phyloP scores from a whole-genome alignment of 768 basidiomycete species.

The Hortiboletus campestris region DNA sequence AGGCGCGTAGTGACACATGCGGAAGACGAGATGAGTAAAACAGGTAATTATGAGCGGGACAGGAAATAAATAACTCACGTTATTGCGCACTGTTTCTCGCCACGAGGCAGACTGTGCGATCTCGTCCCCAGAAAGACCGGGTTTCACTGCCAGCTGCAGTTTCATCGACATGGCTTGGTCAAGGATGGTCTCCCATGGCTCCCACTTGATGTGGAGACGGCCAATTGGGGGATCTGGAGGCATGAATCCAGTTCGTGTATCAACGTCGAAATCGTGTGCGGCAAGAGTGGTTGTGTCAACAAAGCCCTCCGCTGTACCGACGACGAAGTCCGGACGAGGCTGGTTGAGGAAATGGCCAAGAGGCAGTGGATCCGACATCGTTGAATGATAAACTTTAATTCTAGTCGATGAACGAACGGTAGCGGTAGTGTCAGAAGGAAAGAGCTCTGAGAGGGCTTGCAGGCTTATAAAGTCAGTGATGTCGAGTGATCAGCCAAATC shows the following conservation, averaged over 20 bases:
- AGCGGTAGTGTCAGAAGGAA: too few species aligned
- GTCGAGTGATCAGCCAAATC: too few species aligned
- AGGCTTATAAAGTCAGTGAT: too few species aligned
- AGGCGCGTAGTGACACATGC: background rate
- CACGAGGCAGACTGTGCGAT: conserved; percentile 46
- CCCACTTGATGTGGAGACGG: conserved; percentile 62
- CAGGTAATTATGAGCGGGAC: background rate
- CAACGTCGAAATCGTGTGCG: conserved; percentile 90
- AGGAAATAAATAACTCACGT: conserved; percentile 35
- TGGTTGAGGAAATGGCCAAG: conserved; percentile 36
- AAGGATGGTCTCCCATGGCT: conserved; percentile 67
- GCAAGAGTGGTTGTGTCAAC: conserved; percentile 65
- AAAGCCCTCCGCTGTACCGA: conserved; percentile 21
- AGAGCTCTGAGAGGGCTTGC: too few species aligned
- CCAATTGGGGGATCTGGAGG: conserved; percentile 69
- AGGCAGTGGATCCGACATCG: conserved; percentile 15
- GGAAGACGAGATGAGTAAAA: background rate
- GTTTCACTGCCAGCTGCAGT: conserved; percentile 57
- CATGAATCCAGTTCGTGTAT: conserved; percentile 89
- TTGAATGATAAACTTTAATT: background rate
- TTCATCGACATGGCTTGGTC: conserved; percentile 46
- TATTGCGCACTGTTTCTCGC: conserved; percentile 46
- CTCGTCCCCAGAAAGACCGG: conserved; percentile 36
- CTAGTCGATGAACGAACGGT: too few species aligned
- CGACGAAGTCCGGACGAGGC: conserved; percentile 31